Conservation (phyloP, 2,329 filamentous ascomycete genomes). For the Reticulascus tulasneorum region DNA sequence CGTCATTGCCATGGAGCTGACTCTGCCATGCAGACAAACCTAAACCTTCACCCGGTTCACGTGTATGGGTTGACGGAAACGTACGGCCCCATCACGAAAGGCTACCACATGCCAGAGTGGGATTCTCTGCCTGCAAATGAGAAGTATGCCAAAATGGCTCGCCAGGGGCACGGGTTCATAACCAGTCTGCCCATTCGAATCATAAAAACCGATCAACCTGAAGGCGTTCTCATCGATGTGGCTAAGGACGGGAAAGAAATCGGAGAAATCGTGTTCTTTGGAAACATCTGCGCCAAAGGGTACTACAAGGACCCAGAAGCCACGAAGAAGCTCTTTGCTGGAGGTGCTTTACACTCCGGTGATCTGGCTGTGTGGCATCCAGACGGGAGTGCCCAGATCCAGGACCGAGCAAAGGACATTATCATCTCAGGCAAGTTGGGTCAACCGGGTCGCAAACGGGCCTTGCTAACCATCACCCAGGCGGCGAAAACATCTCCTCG, state of each 20-base stretch:
- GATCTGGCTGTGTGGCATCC: conserved; percentile 92
- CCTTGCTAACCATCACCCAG: conserved; percentile 35
- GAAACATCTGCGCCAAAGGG: conserved; percentile 87
- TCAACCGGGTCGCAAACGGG: too few relatives aligned
- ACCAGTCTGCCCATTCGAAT: conserved; percentile 77
- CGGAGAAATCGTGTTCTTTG: conserved; percentile 79
- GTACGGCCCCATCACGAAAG: conserved; percentile 93
- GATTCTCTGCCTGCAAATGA: conserved; percentile 68
- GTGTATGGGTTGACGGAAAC: conserved; percentile 88
- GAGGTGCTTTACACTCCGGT: conserved; percentile 82
- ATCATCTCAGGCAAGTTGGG: conserved; percentile 76
- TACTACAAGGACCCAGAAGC: conserved; percentile 90
- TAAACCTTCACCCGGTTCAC: conserved; percentile 89
- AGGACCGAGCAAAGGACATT: conserved; percentile 94
- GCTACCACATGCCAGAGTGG: conserved; percentile 85
- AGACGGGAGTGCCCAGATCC: conserved; percentile 86
- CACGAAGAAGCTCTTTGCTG: conserved; percentile 80
- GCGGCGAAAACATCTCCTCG: conserved; percentile 94
- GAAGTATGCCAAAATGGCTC: conserved; percentile 84
- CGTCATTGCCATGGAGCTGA: background rate
- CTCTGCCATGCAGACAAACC: conserved; percentile 28
- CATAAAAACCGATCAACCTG: conserved; percentile 72
- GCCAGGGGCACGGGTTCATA: conserved; percentile 89
- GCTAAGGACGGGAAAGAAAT: conserved; percentile 68
- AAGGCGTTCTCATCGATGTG: conserved; percentile 64